A percentile compares a stretch with the other conserved stretches of the same genome.
Evolutionary conservation across 2,329 filamentous ascomycete genomes (phyloP).

Genomic region (Arthrinium phaeospermum): DNA sequence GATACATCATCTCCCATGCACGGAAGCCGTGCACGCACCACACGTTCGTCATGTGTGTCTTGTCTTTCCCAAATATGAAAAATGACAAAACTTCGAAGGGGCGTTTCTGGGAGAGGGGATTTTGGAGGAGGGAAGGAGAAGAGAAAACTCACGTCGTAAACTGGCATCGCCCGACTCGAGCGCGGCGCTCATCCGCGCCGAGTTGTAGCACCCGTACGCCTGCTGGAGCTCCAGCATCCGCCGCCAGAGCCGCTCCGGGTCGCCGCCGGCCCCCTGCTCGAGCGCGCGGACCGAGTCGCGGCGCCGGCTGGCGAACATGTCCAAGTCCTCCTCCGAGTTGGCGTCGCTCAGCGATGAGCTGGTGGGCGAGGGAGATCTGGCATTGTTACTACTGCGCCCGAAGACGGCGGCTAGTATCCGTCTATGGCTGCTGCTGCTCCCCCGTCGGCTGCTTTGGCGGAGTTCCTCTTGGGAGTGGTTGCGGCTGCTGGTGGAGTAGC

Average conservation of each 20-base stretch:
- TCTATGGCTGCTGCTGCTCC: neutral
- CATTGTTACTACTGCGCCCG: no score
- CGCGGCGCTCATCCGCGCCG: slow-evolving; percentile 54
- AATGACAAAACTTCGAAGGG: neutral
- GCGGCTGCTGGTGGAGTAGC: neutral
- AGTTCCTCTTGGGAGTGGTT: neutral
- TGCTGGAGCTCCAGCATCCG: slow-evolving; percentile 56
- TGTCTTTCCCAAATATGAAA: neutral
- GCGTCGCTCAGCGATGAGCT: slow-evolving; percentile 14
- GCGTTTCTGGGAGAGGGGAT: neutral
- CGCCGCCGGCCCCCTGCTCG: slow-evolving; percentile 43
- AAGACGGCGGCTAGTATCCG: neutral
- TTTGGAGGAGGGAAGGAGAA: neutral
- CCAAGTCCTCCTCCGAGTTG: neutral
- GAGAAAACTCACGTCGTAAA: slow-evolving; percentile 52
- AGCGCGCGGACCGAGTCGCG: slow-evolving; percentile 37
- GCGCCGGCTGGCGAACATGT: slow-evolving; percentile 18
- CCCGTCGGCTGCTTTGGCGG: no score
- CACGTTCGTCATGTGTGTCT: neutral
- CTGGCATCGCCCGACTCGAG: slow-evolving; percentile 47
- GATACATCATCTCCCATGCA: neutral
- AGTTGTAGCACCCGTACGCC: slow-evolving; percentile 55
- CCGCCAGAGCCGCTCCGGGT: slow-evolving; percentile 50
- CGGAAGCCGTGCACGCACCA: neutral
- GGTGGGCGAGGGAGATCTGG: slow-evolving; percentile 1